Evolutionary conservation across 1,284 basidiomycete genomes (phyloP).

Genomic region (Erythrobasidium hasegawianum): DNA sequence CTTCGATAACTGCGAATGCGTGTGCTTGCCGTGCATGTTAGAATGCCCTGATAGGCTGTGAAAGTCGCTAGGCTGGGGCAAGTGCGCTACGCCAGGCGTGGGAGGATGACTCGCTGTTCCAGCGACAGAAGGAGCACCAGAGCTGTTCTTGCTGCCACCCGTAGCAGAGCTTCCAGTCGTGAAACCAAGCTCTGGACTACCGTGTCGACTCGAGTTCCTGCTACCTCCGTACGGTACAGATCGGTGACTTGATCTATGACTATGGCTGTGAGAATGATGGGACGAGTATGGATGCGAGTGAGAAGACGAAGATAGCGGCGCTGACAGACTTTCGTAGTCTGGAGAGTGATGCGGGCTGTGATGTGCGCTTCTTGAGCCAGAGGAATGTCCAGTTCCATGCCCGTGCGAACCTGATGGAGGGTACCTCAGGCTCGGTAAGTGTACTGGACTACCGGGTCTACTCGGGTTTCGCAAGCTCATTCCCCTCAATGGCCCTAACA

Average conservation of each 20-base stretch:
- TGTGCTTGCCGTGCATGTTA: not conserved
- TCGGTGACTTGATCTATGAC: conserved; percentile 17
- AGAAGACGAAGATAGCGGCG: not conserved
- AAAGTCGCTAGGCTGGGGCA: not conserved
- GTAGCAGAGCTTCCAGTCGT: not conserved
- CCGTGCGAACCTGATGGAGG: conserved; percentile 9
- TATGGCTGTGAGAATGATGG: conserved; percentile 12
- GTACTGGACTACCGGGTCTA: conserved; percentile 21
- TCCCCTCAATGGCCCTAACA: conserved; percentile 69
- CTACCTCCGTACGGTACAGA: conserved; percentile 20
- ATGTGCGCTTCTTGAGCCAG: not conserved
- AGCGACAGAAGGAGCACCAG: conserved; percentile 10
- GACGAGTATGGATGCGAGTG: conserved; percentile 14
- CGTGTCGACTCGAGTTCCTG: conserved; percentile 19
- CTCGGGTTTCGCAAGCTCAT: conserved; percentile 36
- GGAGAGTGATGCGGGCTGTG: conserved; percentile 16
- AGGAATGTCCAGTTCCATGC: conserved; percentile 5
- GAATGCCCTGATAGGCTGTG: not conserved
- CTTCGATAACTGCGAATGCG: too few species aligned
- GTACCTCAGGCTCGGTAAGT: conserved; percentile 16
- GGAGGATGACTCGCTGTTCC: conserved; percentile 1
- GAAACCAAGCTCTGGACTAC: not conserved
- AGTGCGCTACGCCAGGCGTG: not conserved
- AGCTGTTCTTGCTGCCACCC: not conserved
- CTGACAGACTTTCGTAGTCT: conserved; percentile 12